Conservation (phyloP, 2,329 filamentous ascomycete genomes). For the Beauveria sp. region DNA sequence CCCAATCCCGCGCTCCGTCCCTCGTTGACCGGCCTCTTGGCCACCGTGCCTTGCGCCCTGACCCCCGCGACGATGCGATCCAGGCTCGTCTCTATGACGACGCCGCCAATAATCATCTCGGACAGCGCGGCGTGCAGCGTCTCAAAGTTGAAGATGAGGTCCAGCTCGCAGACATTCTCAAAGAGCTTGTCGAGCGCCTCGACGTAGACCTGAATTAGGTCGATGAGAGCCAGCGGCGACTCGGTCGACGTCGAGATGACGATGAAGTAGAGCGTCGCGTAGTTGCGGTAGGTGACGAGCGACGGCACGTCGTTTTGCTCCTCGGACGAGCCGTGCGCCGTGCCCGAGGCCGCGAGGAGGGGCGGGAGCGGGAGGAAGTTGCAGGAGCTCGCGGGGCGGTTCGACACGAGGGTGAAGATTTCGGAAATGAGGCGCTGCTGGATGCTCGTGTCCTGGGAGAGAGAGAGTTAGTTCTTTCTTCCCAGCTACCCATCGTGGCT, state of each 20-base stretch:
- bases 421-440: conserved; percentile 95
- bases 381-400: conserved; percentile 84
- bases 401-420: conserved; percentile 92
- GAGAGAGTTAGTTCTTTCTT: not conserved
- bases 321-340: conserved; percentile 56
- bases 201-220: conserved; percentile 96
- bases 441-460: conserved; percentile 78
- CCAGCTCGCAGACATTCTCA: conserved; percentile 96
- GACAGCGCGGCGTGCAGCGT: conserved; percentile 82
- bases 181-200: conserved; percentile 92
- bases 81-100: conserved; percentile 86
- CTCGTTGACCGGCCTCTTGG: conserved; percentile 73
- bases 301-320: conserved; percentile 84
- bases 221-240: conserved; percentile 87
- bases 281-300: conserved; percentile 95
- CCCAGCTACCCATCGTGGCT: not conserved
- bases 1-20: conserved; percentile 40
- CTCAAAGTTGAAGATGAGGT: conserved; percentile 99
- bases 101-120: conserved; percentile 93
- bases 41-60: conserved; percentile 65
- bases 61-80: conserved; percentile 86
- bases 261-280: conserved; percentile 97
- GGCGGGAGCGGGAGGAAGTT: conserved; percentile 86
- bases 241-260: conserved; percentile 95
- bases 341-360: conserved; percentile 53